A percentile compares a stretch with the other conserved stretches of the same genome.
phyloP scores from a whole-genome alignment of 2,329 filamentous ascomycete genomes.

The Paramyrothecium sp. region DNA sequence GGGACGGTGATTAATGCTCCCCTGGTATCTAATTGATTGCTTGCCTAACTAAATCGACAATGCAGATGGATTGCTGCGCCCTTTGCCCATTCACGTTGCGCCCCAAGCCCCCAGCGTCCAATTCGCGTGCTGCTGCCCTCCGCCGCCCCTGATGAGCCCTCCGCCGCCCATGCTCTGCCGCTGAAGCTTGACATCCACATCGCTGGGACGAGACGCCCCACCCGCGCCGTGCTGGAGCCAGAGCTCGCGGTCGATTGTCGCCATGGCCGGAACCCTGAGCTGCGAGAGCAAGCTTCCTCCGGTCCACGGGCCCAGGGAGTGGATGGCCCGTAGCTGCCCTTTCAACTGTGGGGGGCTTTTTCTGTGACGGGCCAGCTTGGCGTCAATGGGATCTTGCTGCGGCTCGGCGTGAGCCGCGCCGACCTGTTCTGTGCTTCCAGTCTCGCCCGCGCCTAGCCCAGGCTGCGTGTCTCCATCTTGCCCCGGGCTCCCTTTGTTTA shows the following conservation, averaged over 20 bases:
- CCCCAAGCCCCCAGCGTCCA: constrained; percentile 67
- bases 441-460: constrained; percentile 7
- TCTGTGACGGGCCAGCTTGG: constrained; percentile 32
- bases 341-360: constrained; percentile 42
- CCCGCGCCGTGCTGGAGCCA: constrained; percentile 67
- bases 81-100: not conserved
- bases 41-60: not conserved
- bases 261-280: constrained; percentile 66
- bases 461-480: constrained; percentile 12
- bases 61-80: not conserved
- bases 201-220: constrained; percentile 58
- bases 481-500: constrained; percentile 24
- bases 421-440: constrained; percentile 4
- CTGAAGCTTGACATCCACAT: constrained; percentile 59
- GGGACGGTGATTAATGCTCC: not conserved
- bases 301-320: constrained; percentile 71
- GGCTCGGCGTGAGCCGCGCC: constrained; percentile 19
- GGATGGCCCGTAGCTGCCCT: constrained; percentile 63
- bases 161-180: constrained; percentile 64
- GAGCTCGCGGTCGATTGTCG: constrained; percentile 68
- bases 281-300: constrained; percentile 70
- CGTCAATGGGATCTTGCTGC: constrained; percentile 30
- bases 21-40: not conserved
- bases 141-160: constrained; percentile 37
- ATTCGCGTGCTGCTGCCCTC: constrained; percentile 39